These are phyloP conservation scores for Bacidia rubella DNA, from an alignment of 495 filamentous ascomycete species.

Conservation along the genomic window DNA sequence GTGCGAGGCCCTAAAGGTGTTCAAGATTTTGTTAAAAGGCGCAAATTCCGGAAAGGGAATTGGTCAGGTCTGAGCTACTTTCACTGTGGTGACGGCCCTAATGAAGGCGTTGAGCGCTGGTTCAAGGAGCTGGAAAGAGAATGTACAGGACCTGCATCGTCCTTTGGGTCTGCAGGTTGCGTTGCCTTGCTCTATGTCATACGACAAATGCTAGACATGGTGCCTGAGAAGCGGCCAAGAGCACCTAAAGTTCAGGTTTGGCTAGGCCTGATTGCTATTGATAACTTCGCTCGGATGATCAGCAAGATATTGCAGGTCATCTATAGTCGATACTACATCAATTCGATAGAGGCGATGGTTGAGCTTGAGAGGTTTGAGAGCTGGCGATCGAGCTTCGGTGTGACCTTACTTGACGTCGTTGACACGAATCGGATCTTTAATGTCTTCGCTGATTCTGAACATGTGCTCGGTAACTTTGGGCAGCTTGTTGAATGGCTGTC, in stretches of 20 bases:
- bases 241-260: not conserved
- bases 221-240: not conserved
- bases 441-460: too few relatives aligned
- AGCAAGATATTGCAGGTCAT: not conserved
- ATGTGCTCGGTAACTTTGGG: too few relatives aligned
- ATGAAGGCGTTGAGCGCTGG: not conserved
- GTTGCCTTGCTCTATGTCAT: not conserved
- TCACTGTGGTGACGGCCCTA: not conserved
- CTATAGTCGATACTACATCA: too few relatives aligned
- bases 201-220: not conserved
- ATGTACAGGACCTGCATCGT: too few relatives aligned
- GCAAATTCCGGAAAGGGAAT: not conserved
- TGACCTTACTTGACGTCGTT: too few relatives aligned
- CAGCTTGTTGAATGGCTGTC: too few relatives aligned
- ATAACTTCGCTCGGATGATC: not conserved
- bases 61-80: not conserved
- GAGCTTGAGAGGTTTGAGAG: too few relatives aligned
- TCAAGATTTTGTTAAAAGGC: not conserved
- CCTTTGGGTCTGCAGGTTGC: not conserved
- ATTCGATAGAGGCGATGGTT: too few relatives aligned
- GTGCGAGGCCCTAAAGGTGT: not conserved
- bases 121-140: not conserved
- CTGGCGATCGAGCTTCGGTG: too few relatives aligned
- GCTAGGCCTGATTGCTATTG: not conserved
- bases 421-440: too few relatives aligned